Evolutionary conservation across 75 land plant species (phyloP), one percentile per base, ranked within the genome.

Genomic region (Sequoiadendron giganteum): DNA sequence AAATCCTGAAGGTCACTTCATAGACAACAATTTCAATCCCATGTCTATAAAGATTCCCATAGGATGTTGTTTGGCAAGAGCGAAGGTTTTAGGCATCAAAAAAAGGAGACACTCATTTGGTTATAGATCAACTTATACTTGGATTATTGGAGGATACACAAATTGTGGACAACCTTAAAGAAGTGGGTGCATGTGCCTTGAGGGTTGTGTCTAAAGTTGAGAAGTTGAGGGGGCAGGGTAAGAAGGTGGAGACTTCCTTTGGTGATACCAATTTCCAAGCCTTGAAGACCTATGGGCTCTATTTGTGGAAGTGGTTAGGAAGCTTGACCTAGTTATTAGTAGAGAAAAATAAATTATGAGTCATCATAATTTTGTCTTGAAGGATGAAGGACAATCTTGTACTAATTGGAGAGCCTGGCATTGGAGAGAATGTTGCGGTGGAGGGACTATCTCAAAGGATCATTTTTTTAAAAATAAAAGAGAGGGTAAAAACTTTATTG

Each of bases 381-480:
- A 88, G 98, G 86, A 97, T 98, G 0, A 96, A 97, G 92, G 96
- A 97, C 91, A 97, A 97, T 84, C 99, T 97, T 0, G 99, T 97
- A 43, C 90, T 97, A 8, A 97, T 97, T 88, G 99, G 99, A 36
- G 99, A 97, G 89, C 99, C 99, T 19, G 99, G 99, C 1, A 98
- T 97, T 48, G 99, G 99, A 16, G 96, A 97, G 81, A 96, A 98
- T 10, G 98, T 98, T 11, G 99, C 96, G 21, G 99, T 96, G 14
- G 99, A 97, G 82, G 99, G 99, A 0, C 87, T 97, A 32, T 98
- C 99, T n/a, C n/a, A n/a, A n/a, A n/a, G n/a, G n/a, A n/a, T n/a
- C n/a, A n/a, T n/a, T n/a, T n/a, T n/a, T n/a, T n/a, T n/a, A n/a
- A n/a, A n/a, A n/a, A n/a, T n/a, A n/a, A n/a, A n/a, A n/a, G n/a